phyloP scores from a whole-genome alignment of 1,284 basidiomycete genomes.

The Coniferiporia sulphurascens region DNA sequence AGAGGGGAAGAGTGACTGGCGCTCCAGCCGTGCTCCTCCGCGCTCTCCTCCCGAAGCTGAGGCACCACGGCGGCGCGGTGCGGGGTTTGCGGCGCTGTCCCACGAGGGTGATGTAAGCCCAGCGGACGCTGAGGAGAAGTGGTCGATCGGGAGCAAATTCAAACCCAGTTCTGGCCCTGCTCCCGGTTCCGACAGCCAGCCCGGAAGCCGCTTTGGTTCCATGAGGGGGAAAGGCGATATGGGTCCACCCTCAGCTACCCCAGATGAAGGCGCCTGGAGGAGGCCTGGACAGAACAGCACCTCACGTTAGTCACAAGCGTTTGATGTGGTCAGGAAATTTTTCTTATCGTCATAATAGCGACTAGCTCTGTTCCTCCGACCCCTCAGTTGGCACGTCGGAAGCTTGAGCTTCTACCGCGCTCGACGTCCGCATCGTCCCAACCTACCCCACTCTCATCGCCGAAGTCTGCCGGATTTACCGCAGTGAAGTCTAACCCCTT shows the following conservation, averaged over 20 bases:
- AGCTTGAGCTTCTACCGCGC: conserved; percentile 80
- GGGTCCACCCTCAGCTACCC: conserved; percentile 36
- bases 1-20: conserved; percentile 66
- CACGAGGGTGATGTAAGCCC: conserved; percentile 45
- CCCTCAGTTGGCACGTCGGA: conserved; percentile 71
- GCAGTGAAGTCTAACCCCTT: conserved; percentile 69
- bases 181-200: conserved; percentile 31
- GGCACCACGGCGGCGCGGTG: conserved; percentile 43
- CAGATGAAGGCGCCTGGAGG: conserved; percentile 59
- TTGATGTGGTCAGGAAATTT: neutral
- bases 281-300: conserved; percentile 42
- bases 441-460: conserved; percentile 69
- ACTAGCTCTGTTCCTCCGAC: conserved; percentile 72
- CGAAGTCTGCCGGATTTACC: conserved; percentile 53
- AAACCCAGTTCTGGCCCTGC: conserved; percentile 42
- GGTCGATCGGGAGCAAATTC: conserved; percentile 70
- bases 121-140: conserved; percentile 74
- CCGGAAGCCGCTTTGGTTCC: conserved; percentile 47
- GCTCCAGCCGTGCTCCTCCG: conserved; percentile 51
- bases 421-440: conserved; percentile 55
- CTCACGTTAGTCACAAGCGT: conserved; percentile 49
- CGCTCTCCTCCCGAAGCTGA: conserved; percentile 41
- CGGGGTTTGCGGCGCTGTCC: conserved; percentile 45
- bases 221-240: conserved; percentile 47
- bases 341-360: conserved; percentile 36